These are phyloP conservation scores for Leishmania turanica DNA, from an alignment of 208 protist species.

Conservation along the genomic window DNA sequence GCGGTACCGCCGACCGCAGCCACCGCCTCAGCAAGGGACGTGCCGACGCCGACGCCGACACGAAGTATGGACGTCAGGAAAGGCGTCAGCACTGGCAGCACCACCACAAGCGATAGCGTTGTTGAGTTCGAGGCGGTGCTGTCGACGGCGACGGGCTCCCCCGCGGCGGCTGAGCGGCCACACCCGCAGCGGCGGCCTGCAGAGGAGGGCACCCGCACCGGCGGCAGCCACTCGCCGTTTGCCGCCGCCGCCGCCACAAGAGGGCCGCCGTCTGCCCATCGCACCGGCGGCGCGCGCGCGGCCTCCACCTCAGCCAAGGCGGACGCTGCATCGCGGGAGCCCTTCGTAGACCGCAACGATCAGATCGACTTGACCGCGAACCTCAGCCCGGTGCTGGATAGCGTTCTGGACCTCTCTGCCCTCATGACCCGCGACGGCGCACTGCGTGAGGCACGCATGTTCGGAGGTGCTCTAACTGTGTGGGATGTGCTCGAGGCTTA, in stretches of 20 bases:
- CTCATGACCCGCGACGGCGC: slow-evolving; percentile 37
- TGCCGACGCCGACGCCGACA: background rate
- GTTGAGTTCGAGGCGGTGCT: background rate
- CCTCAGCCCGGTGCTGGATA: slow-evolving; percentile 66
- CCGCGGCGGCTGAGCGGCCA: background rate
- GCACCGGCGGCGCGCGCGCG: background rate
- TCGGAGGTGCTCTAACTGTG: slow-evolving; percentile 48
- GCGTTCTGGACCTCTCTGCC: slow-evolving; percentile 68
- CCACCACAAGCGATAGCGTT: no score
- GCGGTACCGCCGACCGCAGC: background rate
- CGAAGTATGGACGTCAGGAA: background rate
- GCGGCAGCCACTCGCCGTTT: background rate
- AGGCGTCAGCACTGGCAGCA: background rate
- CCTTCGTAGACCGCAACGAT: slow-evolving; percentile 50
- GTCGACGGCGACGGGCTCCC: background rate
- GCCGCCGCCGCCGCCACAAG: background rate
- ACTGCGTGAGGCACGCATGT: slow-evolving; percentile 40
- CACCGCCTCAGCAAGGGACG: slow-evolving; percentile 12
- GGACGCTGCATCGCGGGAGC: slow-evolving; percentile 27
- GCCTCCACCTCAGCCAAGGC: background rate
- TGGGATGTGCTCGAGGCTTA: slow-evolving; percentile 68
- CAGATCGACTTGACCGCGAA: slow-evolving; percentile 74
- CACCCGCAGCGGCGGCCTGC: background rate
- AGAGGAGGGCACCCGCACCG: background rate
- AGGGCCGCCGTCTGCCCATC: background rate